Percentiles rank a stretch among this genome's conserved stretches.
phyloP scores from a whole-genome alignment of 139 green algal species.

The Chlamydomonas incerta region DNA sequence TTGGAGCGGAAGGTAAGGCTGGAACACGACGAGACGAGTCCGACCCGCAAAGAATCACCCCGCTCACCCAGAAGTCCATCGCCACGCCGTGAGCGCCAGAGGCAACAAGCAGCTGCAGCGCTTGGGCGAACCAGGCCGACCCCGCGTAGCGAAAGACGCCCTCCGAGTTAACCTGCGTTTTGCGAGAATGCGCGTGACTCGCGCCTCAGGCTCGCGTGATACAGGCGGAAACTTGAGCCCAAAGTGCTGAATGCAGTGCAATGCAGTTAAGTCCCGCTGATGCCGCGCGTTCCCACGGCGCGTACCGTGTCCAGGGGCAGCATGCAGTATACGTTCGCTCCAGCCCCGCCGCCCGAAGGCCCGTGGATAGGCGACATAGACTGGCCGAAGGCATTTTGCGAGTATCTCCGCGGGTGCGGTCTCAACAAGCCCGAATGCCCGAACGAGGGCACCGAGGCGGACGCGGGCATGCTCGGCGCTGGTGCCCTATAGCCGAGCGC shows the following conservation, averaged over 20 bases:
- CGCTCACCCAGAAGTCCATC: conserved; percentile 90
- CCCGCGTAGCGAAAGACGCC: conserved; percentile 81
- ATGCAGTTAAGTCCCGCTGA: too few species aligned
- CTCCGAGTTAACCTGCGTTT: conserved; percentile 76
- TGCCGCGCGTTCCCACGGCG: background rate
- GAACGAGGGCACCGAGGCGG: background rate
- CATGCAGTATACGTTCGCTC: conserved; percentile 86
- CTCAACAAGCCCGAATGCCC: too few species aligned
- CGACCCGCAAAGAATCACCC: too few species aligned
- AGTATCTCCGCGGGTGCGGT: too few species aligned
- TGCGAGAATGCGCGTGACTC: background rate
- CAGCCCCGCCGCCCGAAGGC: too few species aligned
- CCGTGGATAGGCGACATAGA: too few species aligned
- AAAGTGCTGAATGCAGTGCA: background rate
- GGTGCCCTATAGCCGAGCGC: background rate
- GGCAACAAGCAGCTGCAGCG: conserved; percentile 74
- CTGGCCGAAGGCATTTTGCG: too few species aligned
- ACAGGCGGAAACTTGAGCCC: background rate
- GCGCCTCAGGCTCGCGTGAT: background rate
- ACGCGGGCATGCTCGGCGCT: background rate
- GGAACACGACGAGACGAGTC: too few species aligned
- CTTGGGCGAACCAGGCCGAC: conserved; percentile 76
- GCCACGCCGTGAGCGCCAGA: conserved; percentile 88
- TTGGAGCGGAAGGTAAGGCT: too few species aligned
- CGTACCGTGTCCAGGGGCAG: conserved; percentile 93